Conservation (phyloP, 1,284 basidiomycete species). For the Uromyces viciae-fabae region DNA sequence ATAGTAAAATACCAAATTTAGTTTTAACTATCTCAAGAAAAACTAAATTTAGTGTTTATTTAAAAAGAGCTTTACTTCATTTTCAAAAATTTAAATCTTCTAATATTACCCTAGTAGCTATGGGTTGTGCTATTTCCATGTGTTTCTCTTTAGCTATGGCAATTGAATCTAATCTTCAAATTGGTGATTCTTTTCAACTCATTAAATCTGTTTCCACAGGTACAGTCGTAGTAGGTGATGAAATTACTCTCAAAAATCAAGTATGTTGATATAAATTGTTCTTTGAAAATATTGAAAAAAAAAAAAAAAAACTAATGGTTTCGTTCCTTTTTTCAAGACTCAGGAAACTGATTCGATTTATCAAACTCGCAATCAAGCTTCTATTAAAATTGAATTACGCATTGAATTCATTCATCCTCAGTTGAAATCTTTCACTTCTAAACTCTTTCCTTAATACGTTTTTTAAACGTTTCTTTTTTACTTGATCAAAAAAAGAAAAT, state of each 20-base stretch:
- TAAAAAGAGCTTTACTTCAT: conserved; percentile 16
- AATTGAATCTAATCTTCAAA: conserved; percentile 13
- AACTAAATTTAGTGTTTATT: conserved; percentile 29
- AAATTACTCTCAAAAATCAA: conserved; percentile 10
- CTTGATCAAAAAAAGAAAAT: no score
- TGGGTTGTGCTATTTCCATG: conserved; percentile 33
- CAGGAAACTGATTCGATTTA: conserved; percentile 24
- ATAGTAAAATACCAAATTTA: background rate
- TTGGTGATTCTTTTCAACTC: background rate
- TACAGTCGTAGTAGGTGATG: conserved; percentile 34
- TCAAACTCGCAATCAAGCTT: conserved; percentile 39
- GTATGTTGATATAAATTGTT: no score
- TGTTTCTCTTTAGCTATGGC: conserved; percentile 33
- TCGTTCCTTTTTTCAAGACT: background rate
- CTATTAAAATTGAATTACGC: conserved; percentile 17
- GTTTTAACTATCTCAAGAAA: conserved; percentile 22
- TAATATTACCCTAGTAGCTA: conserved; percentile 10
- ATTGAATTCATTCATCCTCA: background rate
- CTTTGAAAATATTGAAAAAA: background rate
- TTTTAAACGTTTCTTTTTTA: no score
- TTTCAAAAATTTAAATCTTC: background rate
- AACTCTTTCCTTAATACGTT: background rate
- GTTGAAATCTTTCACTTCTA: background rate
- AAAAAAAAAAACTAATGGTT: no score
- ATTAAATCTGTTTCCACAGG: conserved; percentile 22